phyloP scores from a whole-genome alignment of 2,329 filamentous ascomycete species.

The Mollisia scopiformis region DNA sequence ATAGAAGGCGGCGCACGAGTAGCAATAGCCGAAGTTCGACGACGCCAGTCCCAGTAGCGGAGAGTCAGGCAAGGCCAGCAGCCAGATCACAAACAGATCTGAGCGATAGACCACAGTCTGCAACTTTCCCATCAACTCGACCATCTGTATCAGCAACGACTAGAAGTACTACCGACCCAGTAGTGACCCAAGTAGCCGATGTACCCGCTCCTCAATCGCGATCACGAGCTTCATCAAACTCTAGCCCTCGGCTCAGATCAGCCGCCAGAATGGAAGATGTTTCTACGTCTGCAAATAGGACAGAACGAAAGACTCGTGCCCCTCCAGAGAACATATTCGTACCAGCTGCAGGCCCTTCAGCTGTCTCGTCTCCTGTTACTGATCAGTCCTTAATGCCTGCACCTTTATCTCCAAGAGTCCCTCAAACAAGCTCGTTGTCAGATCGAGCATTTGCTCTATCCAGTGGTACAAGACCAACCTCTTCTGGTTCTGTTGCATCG shows the following conservation, averaged over 20 bases:
- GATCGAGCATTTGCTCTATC: constrained; percentile 34
- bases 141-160: constrained; percentile 21
- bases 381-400: constrained; percentile 33
- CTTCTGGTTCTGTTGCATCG: constrained; percentile 35
- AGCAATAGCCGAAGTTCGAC: constrained; percentile 60
- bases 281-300: constrained; percentile 1
- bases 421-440: constrained; percentile 22
- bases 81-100: constrained; percentile 70
- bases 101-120: constrained; percentile 41
- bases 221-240: constrained; percentile 22
- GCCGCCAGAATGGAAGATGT: constrained; percentile 21
- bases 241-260: constrained; percentile 22
- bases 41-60: constrained; percentile 46
- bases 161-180: constrained; percentile 36
- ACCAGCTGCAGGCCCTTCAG: constrained; percentile 21
- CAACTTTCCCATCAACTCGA: constrained; percentile 21
- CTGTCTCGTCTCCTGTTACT: constrained; percentile 15
- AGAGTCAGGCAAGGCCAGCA: constrained; percentile 49
- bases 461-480: constrained; percentile 35
- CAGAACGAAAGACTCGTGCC: constrained; percentile 22
- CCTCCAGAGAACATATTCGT: constrained; percentile 26
- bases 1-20: constrained; percentile 51
- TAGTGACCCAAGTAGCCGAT: constrained; percentile 23
- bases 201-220: constrained; percentile 19
- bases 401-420: constrained; percentile 32